A percentile compares a stretch with the other conserved stretches of the same genome.
Conservation (phyloP, 2,329 filamentous ascomycete species). For the Trichoderma sp. region DNA sequence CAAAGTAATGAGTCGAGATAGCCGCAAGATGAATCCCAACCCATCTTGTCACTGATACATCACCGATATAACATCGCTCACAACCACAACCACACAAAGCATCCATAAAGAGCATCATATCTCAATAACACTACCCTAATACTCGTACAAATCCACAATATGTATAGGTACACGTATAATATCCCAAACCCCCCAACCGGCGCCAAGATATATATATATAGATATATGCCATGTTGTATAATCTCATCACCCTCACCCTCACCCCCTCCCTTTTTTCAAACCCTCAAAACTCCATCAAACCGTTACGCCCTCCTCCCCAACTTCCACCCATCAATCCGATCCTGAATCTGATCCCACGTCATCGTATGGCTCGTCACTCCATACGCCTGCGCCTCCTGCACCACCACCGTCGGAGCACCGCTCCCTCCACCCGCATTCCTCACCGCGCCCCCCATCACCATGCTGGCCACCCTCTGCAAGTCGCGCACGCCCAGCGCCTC, state of each 20-base stretch:
- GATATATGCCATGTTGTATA: background rate
- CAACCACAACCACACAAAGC: background rate
- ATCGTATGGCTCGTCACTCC: conserved; percentile 65
- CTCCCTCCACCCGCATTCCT: conserved; percentile 73
- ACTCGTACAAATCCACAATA: conserved; percentile 1
- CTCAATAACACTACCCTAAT: background rate
- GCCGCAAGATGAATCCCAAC: too few species aligned
- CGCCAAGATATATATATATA: background rate
- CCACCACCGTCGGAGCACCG: conserved; percentile 86
- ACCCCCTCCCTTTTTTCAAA: background rate
- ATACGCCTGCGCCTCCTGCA: conserved; percentile 83
- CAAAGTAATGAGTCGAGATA: too few species aligned
- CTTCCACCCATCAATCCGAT: conserved; percentile 78
- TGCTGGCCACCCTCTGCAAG: conserved; percentile 73
- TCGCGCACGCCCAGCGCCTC: conserved; percentile 77
- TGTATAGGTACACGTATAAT: conserved; percentile 8
- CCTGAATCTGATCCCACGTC: conserved; percentile 86
- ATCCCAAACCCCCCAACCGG: background rate
- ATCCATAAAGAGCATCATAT: background rate
- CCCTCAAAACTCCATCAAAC: background rate
- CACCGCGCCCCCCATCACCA: conserved; percentile 74
- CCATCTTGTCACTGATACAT: background rate
- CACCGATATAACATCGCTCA: background rate
- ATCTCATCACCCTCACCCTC: background rate
- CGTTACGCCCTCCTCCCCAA: conserved; percentile 55